phyloP scores from a whole-genome alignment of 1,284 basidiomycete genomes.

The Ustilago tritici region DNA sequence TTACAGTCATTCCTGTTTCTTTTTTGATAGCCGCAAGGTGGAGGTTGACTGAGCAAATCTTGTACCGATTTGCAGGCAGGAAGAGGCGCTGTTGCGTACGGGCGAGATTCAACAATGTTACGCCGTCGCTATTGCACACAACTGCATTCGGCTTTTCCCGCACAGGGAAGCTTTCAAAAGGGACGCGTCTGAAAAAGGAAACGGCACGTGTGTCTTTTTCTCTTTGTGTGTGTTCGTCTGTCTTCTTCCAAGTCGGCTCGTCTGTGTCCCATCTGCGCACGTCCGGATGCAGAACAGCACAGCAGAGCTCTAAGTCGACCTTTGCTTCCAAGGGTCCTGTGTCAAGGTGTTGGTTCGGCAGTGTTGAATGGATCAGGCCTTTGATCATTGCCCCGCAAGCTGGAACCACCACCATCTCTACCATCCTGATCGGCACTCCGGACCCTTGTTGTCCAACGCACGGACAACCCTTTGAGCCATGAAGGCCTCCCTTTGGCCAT shows the following conservation, averaged over 20 bases:
- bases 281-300: constrained; percentile 10
- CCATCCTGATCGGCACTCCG: not conserved
- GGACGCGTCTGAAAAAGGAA: constrained; percentile 6
- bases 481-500: constrained; percentile 31
- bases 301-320: constrained; percentile 9
- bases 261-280: not conserved
- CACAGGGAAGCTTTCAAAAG: not conserved
- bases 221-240: not conserved
- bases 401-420: constrained; percentile 4
- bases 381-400: constrained; percentile 8
- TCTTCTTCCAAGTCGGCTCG: constrained; percentile 13
- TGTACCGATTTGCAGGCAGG: not conserved
- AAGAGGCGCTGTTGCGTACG: constrained; percentile 15
- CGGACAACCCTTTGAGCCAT: constrained; percentile 9
- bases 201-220: not conserved
- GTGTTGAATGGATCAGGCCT: not conserved
- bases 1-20: constrained; percentile 9
- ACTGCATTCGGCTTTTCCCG: constrained; percentile 1
- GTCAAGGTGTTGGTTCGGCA: constrained; percentile 1
- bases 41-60: constrained; percentile 4
- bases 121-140: not conserved
- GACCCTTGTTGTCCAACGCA: not conserved
- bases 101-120: constrained; percentile 5
- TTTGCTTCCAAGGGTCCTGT: not conserved
- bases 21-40: constrained; percentile 4